Evolutionary conservation across 345 rosid species (phyloP).

Genomic region (Combretum micranthum): DNA sequence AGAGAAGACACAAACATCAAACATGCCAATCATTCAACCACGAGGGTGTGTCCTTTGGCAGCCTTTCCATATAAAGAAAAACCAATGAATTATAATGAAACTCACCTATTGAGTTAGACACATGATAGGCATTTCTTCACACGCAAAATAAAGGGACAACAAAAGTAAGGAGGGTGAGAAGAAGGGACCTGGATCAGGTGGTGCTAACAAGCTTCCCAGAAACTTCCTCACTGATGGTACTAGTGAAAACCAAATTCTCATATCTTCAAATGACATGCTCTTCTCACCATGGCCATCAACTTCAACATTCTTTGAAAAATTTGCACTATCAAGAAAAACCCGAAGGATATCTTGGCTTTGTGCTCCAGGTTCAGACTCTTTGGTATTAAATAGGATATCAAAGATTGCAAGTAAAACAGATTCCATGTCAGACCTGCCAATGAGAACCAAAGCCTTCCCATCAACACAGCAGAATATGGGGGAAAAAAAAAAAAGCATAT

Average conservation of each 20-base stretch:
- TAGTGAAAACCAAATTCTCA: conserved; percentile 60
- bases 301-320: conserved; percentile 40
- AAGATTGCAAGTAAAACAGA: conserved; percentile 36
- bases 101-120: too few relatives aligned
- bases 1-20: too few relatives aligned
- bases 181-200: conserved; percentile 52
- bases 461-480: conserved; percentile 8
- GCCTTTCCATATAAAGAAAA: too few relatives aligned
- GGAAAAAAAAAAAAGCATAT: background rate
- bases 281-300: conserved; percentile 28
- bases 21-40: too few relatives aligned
- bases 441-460: conserved; percentile 9
- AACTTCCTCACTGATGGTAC: conserved; percentile 72
- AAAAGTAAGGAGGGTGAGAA: conserved; percentile 1
- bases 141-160: background rate
- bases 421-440: conserved; percentile 70
- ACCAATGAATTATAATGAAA: too few relatives aligned
- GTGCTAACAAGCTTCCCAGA: conserved; percentile 68
- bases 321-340: conserved; percentile 51
- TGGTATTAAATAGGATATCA: conserved; percentile 34
- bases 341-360: conserved; percentile 30
- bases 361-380: conserved; percentile 27
- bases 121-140: background rate
- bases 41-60: too few relatives aligned
- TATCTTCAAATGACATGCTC: conserved; percentile 72